phyloP scores from a whole-genome alignment of 331 rosid species.

The Acacia pycnantha region DNA sequence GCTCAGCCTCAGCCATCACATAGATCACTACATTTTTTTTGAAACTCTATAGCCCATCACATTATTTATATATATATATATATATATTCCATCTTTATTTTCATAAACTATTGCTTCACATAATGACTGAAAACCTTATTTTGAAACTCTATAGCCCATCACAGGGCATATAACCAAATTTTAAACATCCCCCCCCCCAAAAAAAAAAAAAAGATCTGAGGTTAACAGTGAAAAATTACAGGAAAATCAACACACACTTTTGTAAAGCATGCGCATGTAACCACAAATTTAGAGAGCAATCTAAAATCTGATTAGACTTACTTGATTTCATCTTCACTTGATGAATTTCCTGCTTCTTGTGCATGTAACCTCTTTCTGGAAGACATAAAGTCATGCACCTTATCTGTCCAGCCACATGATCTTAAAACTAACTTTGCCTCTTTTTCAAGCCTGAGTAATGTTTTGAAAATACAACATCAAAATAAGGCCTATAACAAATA shows the following conservation, averaged over 20 bases:
- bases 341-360: conserved; percentile 44
- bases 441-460: conserved; percentile 52
- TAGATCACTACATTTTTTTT: no score
- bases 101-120: neutral
- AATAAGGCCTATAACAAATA: conserved; percentile 15
- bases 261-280: neutral
- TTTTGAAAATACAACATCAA: conserved; percentile 33
- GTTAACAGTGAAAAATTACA: conserved; percentile 8
- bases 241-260: neutral
- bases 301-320: conserved; percentile 31
- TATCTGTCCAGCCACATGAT: conserved; percentile 81
- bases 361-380: conserved; percentile 59
- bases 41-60: no score
- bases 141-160: conserved; percentile 19
- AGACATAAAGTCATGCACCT: conserved; percentile 59
- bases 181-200: neutral
- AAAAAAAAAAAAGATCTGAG: neutral
- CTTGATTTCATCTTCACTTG: conserved; percentile 52
- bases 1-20: neutral
- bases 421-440: conserved; percentile 66
- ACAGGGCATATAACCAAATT: conserved; percentile 5
- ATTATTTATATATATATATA: neutral
- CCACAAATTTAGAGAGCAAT: neutral
- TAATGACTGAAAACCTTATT: neutral
- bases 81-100: neutral